Conservation (phyloP, 2,329 filamentous ascomycete genomes). For the Malbranchea cinnamomea region DNA sequence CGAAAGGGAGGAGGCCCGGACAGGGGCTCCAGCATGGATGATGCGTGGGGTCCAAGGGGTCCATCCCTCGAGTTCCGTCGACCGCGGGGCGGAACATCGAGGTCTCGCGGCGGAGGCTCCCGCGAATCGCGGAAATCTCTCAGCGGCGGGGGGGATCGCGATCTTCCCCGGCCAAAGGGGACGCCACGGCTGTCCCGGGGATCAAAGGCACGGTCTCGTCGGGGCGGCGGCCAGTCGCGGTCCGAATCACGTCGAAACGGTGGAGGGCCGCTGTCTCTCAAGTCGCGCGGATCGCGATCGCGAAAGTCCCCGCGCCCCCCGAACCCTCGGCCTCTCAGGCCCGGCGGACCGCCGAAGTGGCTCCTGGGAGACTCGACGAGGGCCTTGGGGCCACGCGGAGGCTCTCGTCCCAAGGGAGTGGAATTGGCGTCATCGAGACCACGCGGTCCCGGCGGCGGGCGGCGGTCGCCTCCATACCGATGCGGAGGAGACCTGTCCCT, state of each 20-base stretch:
- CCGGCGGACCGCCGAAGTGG: constrained; percentile 21
- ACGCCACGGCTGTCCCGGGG: constrained; percentile 27
- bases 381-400: constrained; percentile 69
- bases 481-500: constrained; percentile 58
- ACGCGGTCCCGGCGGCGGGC: constrained; percentile 38
- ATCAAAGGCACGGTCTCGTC: constrained; percentile 34
- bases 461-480: constrained; percentile 47
- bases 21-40: no score
- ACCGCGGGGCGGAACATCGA: constrained; percentile 25
- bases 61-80: constrained; percentile 31
- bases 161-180: constrained; percentile 31
- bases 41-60: constrained; percentile 22
- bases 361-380: constrained; percentile 55
- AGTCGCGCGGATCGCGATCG: constrained; percentile 21
- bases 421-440: constrained; percentile 45
- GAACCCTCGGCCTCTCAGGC: constrained; percentile 49
- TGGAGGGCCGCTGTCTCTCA: constrained; percentile 20
- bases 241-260: constrained; percentile 28
- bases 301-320: constrained; percentile 45
- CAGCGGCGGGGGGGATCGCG: constrained; percentile 25
- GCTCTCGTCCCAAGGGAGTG: constrained; percentile 47
- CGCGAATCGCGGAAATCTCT: constrained; percentile 27
- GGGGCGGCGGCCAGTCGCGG: constrained; percentile 31
- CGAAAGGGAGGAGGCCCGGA: constrained; percentile 24
- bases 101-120: constrained; percentile 22